These are phyloP conservation scores for Fusarium mundagurra DNA, from an alignment of 2,329 filamentous ascomycete species.

Conservation along the genomic window DNA sequence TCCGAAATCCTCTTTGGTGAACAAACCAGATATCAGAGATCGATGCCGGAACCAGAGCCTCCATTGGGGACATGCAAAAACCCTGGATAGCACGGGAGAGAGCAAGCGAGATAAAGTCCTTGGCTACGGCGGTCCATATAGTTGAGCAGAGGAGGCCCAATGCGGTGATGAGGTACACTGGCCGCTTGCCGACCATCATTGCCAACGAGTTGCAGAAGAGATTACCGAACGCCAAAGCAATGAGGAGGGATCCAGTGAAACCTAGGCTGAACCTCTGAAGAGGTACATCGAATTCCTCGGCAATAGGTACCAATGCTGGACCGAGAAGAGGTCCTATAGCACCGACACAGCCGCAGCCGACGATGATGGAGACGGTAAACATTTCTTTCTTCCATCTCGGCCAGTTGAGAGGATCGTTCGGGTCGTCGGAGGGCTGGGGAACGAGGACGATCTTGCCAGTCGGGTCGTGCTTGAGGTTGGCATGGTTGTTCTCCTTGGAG, in stretches of 20 bases:
- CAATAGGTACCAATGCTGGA: not conserved
- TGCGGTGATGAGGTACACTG: not conserved
- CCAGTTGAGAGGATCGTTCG: constrained; percentile 1
- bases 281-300: not conserved
- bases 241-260: not conserved
- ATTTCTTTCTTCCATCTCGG: not conserved
- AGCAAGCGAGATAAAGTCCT: not conserved
- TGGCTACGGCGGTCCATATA: not conserved
- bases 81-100: not conserved
- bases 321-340: not conserved
- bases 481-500: fast-evolving
- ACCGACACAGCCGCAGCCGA: not conserved
- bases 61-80: not conserved
- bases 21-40: not conserved
- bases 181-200: constrained; percentile 1
- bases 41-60: not conserved
- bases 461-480: not conserved
- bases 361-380: not conserved
- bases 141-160: not conserved
- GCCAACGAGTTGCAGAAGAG: not conserved
- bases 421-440: not conserved
- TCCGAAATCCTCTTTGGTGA: not conserved
- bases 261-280: not conserved
- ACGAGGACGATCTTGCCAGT: constrained; percentile 5
- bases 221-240: not conserved